Base-by-base conservation (phyloP, 108 stramenopile species). In the Skeletonema menzelii region DNA sequence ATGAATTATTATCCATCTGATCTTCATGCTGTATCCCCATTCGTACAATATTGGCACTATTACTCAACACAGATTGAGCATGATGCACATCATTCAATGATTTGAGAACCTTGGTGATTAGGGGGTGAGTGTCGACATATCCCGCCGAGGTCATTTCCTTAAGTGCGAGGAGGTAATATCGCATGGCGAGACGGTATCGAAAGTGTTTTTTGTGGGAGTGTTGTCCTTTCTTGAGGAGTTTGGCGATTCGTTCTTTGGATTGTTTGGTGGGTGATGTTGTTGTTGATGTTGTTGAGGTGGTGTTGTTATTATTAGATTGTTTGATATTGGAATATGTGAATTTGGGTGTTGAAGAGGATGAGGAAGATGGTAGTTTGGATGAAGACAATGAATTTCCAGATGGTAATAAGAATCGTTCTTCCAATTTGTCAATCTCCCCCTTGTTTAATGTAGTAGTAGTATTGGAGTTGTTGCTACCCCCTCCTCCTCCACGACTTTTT, bases 11-110 rank as follows among this genome's bases (percentile, higher is more conserved):
- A 27, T 88, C 90, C 49, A 85, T 75, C 4, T 4, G 31, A 40
- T 90, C 90, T 72, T 92, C 90, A 62, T 88, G 80, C 47, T 86
- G 80, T 76, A 91, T 88, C 22, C 94, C 91, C 85, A 94, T 94
- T 62, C 85, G 82, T 15, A 91, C 90, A 77, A 94, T 94, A 60
- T 88, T 88, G 14, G 90, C 85, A 26, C 87, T 88, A 67, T 90
- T 94, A 27, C 73, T 57, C 30, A 90, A 80, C 1, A 84, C 82
- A 24, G 76, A 64, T 59, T 90, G 76, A 6, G 82, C 86, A 60
- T 94, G 89, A 68, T 91, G 89, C 3, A 88, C 89, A 69, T 86
- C 84, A 63, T 90, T 88, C 20, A 91, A 60, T 17, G 65, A 59
- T 64, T 70, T 65, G 13, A 91, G 61, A 8, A 87, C 84, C 44